Conservation (phyloP, 2,329 filamentous ascomycete genomes). For the Tolypocladium tropicale region DNA sequence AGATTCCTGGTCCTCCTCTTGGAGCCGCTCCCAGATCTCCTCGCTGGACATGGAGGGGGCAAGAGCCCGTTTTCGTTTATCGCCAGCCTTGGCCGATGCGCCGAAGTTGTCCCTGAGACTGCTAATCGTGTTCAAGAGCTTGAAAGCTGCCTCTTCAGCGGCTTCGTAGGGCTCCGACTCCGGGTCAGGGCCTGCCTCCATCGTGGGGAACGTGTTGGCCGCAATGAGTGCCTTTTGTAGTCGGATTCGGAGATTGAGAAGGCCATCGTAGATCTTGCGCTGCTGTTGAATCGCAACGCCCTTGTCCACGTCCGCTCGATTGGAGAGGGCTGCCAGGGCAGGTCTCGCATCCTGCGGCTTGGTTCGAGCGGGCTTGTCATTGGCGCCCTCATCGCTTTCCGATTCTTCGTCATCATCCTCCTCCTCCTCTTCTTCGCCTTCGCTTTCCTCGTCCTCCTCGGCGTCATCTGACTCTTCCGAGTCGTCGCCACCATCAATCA, state of each 20-base stretch:
- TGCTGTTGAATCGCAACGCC: slow-evolving; percentile 80
- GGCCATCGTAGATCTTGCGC: slow-evolving; percentile 73
- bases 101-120: slow-evolving; percentile 53
- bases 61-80: slow-evolving; percentile 51
- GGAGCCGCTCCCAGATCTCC: slow-evolving; percentile 64
- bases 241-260: slow-evolving; percentile 84
- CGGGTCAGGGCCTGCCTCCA: slow-evolving; percentile 27
- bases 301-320: slow-evolving; percentile 59
- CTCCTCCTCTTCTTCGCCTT: slow-evolving; percentile 19
- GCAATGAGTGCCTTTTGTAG: slow-evolving; percentile 84
- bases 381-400: slow-evolving; percentile 21
- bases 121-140: slow-evolving; percentile 74
- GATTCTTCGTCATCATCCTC: slow-evolving; percentile 23
- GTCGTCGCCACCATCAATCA: slow-evolving; percentile 19
- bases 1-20: slow-evolving; percentile 50
- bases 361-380: slow-evolving; percentile 10
- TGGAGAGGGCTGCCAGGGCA: slow-evolving; percentile 18
- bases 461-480: slow-evolving; percentile 25
- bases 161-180: slow-evolving; percentile 52
- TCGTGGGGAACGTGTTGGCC: slow-evolving; percentile 58
- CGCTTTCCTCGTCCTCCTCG: slow-evolving; percentile 22
- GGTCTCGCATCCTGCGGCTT: slow-evolving; percentile 20
- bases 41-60: slow-evolving; percentile 47
- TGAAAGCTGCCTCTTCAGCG: slow-evolving; percentile 76
- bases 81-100: slow-evolving; percentile 36